These are phyloP conservation scores for Leptosphaerulina australis DNA, from an alignment of 2,329 filamentous ascomycete genomes.

Conservation along the genomic window DNA sequence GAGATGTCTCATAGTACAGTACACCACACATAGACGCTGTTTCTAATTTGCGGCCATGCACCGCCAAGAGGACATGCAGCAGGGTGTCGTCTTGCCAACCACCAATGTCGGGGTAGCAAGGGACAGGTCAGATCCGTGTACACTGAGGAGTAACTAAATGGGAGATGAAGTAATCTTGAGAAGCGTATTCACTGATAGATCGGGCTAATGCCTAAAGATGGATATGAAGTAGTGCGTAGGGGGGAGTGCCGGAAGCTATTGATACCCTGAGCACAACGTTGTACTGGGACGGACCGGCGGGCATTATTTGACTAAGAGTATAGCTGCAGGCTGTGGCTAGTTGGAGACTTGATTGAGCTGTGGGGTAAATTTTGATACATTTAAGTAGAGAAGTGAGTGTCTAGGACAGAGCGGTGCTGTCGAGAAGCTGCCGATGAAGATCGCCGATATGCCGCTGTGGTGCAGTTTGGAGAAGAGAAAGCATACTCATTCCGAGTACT, in stretches of 20 bases:
- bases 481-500: neutral
- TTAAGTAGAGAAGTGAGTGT: neutral
- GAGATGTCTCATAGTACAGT: too few species aligned
- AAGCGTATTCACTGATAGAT: neutral
- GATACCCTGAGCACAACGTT: neutral
- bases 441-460: neutral
- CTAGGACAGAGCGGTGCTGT: neutral
- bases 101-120: neutral
- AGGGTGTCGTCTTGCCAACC: neutral
- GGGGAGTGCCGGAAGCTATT: neutral
- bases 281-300: neutral
- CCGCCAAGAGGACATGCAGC: neutral
- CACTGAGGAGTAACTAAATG: neutral
- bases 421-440: too few species aligned
- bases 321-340: too few species aligned
- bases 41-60: too few species aligned
- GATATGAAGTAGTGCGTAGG: slow-evolving; percentile 1
- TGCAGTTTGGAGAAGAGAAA: neutral
- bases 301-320: neutral
- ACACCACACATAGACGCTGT: too few species aligned
- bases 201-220: neutral
- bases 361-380: neutral
- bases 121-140: neutral
- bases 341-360: neutral
- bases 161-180: neutral